phyloP scores from a whole-genome alignment of 2,329 filamentous ascomycete species.

The Calonectria hawksworthii region DNA sequence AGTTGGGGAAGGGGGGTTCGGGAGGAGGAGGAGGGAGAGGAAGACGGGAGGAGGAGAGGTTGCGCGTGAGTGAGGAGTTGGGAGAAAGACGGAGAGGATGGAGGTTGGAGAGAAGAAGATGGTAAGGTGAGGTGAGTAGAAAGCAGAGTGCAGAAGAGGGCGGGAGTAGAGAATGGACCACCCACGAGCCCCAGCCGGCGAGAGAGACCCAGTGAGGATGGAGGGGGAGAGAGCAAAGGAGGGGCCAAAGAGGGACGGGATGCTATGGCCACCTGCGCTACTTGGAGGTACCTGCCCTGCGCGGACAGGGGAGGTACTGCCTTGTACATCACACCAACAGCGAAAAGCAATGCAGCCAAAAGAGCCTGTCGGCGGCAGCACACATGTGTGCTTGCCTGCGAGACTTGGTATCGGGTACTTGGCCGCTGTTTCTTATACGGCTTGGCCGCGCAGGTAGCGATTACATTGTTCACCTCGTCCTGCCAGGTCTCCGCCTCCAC shows the following conservation, averaged over 20 bases:
- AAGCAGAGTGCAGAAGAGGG: constrained; percentile 30
- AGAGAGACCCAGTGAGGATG: constrained; percentile 29
- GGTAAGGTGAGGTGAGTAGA: constrained; percentile 43
- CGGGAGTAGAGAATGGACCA: constrained; percentile 32
- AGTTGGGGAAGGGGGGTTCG: constrained; percentile 41
- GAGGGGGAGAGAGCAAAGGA: constrained; percentile 34
- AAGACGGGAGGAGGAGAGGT: constrained; percentile 45
- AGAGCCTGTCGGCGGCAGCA: background rate
- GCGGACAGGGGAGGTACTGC: background rate
- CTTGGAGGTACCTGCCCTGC: background rate
- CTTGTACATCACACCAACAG: constrained; percentile 18
- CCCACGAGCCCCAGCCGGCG: constrained; percentile 29
- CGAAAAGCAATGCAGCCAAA: constrained; percentile 1
- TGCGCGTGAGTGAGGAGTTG: constrained; percentile 42
- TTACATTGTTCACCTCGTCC: background rate
- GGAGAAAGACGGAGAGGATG: constrained; percentile 40
- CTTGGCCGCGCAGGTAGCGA: constrained; percentile 10
- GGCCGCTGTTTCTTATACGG: background rate
- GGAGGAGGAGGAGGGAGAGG: constrained; percentile 40
- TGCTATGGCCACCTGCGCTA: constrained; percentile 30
- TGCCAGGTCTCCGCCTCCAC: constrained; percentile 19
- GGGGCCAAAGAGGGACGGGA: constrained; percentile 29
- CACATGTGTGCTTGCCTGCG: constrained; percentile 1
- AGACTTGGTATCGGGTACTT: constrained; percentile 8
- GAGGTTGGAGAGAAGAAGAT: constrained; percentile 49